Base-by-base conservation (phyloP, 2,329 filamentous ascomycete genomes). In the Cladosporium austrohemisphaericum region DNA sequence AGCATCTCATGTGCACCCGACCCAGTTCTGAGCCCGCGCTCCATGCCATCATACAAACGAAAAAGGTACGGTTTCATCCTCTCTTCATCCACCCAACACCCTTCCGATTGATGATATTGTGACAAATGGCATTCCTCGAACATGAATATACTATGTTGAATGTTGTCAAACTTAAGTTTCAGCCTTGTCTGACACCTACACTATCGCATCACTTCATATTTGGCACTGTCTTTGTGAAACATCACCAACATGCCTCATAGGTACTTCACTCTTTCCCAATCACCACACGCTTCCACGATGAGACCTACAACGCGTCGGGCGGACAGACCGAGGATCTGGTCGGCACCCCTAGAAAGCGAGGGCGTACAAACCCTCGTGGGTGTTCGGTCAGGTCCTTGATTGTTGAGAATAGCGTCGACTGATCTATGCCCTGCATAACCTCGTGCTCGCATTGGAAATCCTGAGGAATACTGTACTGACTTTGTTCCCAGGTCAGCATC, bases 331-430 rank as follows among this genome's bases (percentile, higher is more conserved):
- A 63, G 72, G 76, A 71, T 74, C 71, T 71, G 66, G 71, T 67
- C 65, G 65, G 64, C 74, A 75, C 71, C 72, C 76, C 68, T 69
- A 58, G 62, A 75, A 72, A 77, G 70, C 70, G 72, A 73, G 71
- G 72, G 68, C 77, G 77, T 83, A 83, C 80, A 83, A 83, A 80
- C 28, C 77, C 72, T 73, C 77, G 78, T 75, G 75, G 77, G 66
- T 76, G 75, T 68, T 68, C 61, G 67, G 62, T 59, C 64, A 66
- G 62, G 71, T 75, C 74, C 66, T 70, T 76, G 76, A 77, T 82
- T 83, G 80, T 83, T 83, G 80, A 84, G 76, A 82, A 74, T n/a
- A 70, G 81, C 80, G 80, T 83, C 77, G 79, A 68, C 80, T 83
- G 80, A 83, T 73, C 59, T 50, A 50, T 40, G 47, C 47, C 41